phyloP scores from a whole-genome alignment of 441 rosid species.

The Jatropha multifida region DNA sequence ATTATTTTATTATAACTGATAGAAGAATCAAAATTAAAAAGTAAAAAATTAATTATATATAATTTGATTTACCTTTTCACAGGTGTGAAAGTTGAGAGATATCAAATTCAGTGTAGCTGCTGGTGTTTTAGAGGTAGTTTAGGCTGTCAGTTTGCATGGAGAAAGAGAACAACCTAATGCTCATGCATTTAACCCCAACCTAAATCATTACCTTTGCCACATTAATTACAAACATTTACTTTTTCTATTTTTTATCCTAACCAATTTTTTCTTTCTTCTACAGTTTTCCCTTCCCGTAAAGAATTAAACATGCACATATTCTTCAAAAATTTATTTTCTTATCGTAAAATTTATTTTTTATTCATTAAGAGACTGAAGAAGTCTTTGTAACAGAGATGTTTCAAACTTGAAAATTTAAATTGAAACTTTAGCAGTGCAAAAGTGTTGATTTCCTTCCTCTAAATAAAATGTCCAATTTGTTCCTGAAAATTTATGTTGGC shows the following conservation, averaged over 20 bases:
- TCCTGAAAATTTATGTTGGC: background rate
- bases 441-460: background rate
- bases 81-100: too few relatives aligned
- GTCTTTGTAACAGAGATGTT: too few relatives aligned
- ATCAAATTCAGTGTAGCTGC: background rate
- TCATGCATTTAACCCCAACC: background rate
- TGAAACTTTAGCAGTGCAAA: background rate
- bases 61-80: too few relatives aligned
- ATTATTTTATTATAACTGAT: too few relatives aligned
- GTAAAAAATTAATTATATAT: too few relatives aligned
- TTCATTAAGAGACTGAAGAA: too few relatives aligned
- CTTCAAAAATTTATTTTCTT: too few relatives aligned
- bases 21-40: too few relatives aligned
- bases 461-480: background rate
- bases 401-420: too few relatives aligned
- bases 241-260: background rate
- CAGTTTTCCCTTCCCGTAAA: too few relatives aligned
- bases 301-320: too few relatives aligned
- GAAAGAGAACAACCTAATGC: background rate
- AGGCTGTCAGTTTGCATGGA: constrained; percentile 30
- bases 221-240: background rate
- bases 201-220: background rate
- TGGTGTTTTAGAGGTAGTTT: constrained; percentile 27
- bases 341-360: too few relatives aligned
- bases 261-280: background rate